phyloP scores from a whole-genome alignment of 2,329 filamentous ascomycete genomes.

The Aureobasidium sp. region DNA sequence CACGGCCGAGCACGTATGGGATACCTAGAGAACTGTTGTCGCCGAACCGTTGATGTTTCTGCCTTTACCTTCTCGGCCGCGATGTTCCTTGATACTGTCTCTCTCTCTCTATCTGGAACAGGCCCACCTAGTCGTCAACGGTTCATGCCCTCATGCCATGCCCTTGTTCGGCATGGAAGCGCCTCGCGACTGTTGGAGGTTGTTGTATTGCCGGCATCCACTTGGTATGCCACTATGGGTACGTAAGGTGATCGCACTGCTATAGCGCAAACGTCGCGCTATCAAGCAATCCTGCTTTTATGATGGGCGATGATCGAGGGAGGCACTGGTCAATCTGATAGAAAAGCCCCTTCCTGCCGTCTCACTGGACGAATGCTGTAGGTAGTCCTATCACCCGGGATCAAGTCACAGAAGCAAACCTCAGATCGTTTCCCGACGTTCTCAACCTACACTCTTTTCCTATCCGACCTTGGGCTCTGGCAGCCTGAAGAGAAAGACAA shows the following conservation, averaged over 20 bases:
- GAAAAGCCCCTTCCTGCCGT: neutral
- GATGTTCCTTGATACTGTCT: neutral
- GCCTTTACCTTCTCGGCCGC: neutral
- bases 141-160: neutral
- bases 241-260: neutral
- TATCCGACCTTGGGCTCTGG: constrained; percentile 7
- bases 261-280: constrained; percentile 1
- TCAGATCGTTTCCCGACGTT: neutral
- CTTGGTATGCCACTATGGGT: neutral
- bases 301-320: neutral
- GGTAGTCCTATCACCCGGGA: neutral
- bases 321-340: neutral
- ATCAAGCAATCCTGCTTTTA: neutral
- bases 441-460: neutral
- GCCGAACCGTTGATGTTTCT: neutral
- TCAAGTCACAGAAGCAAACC: neutral
- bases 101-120: neutral
- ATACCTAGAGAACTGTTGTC: neutral
- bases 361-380: neutral
- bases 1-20: neutral
- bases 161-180: neutral
- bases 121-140: neutral
- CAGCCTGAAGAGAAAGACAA: constrained; percentile 2
- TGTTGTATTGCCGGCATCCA: neutral
- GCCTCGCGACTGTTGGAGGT: neutral